Percentiles rank a stretch among this genome's conserved stretches.
These are phyloP conservation scores for Pholiota conissans DNA, from an alignment of 768 basidiomycete species.

Conservation along the genomic window DNA sequence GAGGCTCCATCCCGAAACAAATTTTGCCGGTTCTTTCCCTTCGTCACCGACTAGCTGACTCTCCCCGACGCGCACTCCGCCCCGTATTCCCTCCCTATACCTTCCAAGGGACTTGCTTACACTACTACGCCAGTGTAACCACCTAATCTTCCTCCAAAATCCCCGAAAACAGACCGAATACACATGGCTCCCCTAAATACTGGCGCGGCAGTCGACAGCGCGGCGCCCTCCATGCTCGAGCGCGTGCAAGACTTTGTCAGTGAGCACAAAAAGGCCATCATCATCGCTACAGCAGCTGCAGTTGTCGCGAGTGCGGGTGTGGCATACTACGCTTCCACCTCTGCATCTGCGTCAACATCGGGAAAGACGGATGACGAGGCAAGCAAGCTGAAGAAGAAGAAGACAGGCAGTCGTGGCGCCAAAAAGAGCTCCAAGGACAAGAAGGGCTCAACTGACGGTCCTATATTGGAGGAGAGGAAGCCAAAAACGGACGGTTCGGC, in stretches of 20 bases:
- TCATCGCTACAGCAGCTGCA: conserved; percentile 73
- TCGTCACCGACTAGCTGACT: conserved; percentile 2
- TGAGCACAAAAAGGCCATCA: conserved; percentile 76
- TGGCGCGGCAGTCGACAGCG: conserved; percentile 8
- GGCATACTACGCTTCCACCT: conserved; percentile 72
- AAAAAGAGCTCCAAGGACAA: conserved; percentile 53
- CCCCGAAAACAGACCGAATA: neutral
- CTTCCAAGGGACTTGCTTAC: neutral
- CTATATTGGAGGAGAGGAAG: conserved; percentile 75
- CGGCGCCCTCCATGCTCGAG: conserved; percentile 42
- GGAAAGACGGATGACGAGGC: conserved; percentile 38
- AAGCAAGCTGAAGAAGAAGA: conserved; percentile 41
- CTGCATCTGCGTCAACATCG: conserved; percentile 32
- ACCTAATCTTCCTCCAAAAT: neutral
- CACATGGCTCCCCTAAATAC: conserved; percentile 6
- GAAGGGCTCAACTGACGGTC: conserved; percentile 58
- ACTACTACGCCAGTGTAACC: neutral
- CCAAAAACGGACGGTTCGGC: conserved; percentile 29
- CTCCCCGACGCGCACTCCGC: neutral
- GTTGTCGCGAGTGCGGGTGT: conserved; percentile 67
- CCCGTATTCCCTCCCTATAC: neutral
- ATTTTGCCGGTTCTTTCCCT: conserved; percentile 8
- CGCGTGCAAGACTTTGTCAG: conserved; percentile 68
- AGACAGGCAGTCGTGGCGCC: conserved; percentile 35
- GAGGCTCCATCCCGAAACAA: conserved; percentile 5